Evolutionary conservation across 2,329 filamentous ascomycete species (phyloP).

Genomic region (Hymenoscyphus repandus): DNA sequence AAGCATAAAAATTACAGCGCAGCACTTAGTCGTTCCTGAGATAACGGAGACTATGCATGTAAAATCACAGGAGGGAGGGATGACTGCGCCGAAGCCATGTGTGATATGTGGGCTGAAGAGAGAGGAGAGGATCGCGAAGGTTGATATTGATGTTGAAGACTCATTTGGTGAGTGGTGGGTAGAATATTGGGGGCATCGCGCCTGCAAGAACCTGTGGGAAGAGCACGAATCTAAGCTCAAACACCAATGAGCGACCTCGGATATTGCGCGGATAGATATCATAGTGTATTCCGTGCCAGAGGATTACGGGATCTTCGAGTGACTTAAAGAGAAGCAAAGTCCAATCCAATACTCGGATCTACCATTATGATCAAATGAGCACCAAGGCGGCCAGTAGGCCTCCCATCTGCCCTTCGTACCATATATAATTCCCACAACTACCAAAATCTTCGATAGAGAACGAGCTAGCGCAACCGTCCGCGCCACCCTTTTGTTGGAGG

Average conservation of each 20-base stretch:
- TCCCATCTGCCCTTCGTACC: no score
- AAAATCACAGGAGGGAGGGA: conserved; percentile 64
- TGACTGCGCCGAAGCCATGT: conserved; percentile 70
- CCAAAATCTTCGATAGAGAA: no score
- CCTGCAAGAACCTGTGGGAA: conserved; percentile 82
- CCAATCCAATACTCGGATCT: no score
- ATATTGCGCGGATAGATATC: no score
- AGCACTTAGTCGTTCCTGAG: conserved; percentile 55
- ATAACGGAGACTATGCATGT: conserved; percentile 65
- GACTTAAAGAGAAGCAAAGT: no score
- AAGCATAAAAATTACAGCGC: conserved; percentile 25
- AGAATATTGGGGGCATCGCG: conserved; percentile 77
- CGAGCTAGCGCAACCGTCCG: no score
- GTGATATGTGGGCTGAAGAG: conserved; percentile 82
- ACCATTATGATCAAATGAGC: no score
- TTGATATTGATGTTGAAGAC: conserved; percentile 71
- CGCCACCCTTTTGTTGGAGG: no score
- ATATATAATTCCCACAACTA: no score
- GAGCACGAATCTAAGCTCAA: conserved; percentile 66
- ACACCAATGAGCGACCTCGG: conserved; percentile 47
- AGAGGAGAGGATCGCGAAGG: conserved; percentile 72
- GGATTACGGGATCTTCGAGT: no score
- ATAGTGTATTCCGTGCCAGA: no score
- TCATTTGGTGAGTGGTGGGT: conserved; percentile 97
- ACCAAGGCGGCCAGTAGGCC: no score